phyloP scores from a whole-genome alignment of 495 filamentous ascomycete species.

The Penicillium macrosclerotiorum region DNA sequence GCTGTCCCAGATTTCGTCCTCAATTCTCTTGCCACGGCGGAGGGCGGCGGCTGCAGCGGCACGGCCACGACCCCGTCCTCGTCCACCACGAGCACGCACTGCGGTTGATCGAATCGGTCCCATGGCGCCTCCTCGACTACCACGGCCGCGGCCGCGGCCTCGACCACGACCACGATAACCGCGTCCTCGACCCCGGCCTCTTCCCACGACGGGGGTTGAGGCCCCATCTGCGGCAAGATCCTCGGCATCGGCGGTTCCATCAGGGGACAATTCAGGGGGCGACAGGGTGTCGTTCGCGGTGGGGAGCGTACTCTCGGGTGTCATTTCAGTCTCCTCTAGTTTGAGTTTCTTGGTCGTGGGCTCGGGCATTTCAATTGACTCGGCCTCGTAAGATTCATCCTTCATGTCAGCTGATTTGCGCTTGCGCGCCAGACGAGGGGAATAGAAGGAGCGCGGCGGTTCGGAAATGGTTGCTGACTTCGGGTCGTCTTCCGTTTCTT shows the following conservation, averaged over 20 bases:
- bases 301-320: conserved; percentile 16
- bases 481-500: background rate
- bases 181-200: conserved; percentile 14
- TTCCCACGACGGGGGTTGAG: background rate
- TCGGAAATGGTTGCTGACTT: background rate
- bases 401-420: conserved; percentile 31
- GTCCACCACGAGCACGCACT: conserved; percentile 23
- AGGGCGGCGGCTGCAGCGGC: conserved; percentile 8
- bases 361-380: conserved; percentile 10
- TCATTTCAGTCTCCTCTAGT: conserved; percentile 27
- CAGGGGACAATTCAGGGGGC: conserved; percentile 18
- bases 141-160: conserved; percentile 38
- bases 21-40: conserved; percentile 25
- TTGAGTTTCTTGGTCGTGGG: conserved; percentile 30
- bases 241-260: conserved; percentile 9
- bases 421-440: conserved; percentile 26
- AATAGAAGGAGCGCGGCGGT: background rate
- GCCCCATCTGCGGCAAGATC: conserved; percentile 2
- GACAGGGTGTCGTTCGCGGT: conserved; percentile 19
- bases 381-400: conserved; percentile 15
- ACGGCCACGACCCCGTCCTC: conserved; percentile 29
- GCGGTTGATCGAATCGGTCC: conserved; percentile 17
- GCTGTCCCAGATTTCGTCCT: conserved; percentile 33
- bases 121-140: conserved; percentile 27
- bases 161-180: conserved; percentile 35